Percentiles rank a stretch among this genome's conserved stretches.
Conservation (phyloP, 2,329 filamentous ascomycete genomes). For the Pseudogymnoascus sp. region DNA sequence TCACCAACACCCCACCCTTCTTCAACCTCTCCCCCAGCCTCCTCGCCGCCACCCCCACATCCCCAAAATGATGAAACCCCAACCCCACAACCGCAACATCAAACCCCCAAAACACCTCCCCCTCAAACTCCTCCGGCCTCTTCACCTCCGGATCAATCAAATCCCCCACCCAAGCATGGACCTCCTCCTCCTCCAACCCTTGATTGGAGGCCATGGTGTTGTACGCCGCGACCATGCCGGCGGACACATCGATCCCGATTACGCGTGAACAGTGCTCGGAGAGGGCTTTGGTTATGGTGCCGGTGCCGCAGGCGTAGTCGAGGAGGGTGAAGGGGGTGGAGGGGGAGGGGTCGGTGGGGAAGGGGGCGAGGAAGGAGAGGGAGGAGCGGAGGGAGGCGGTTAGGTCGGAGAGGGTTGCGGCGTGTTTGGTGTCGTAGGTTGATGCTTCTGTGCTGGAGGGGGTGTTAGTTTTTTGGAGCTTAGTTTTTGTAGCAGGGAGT, state of each 20-base stretch:
- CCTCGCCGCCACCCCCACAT: conserved; percentile 51
- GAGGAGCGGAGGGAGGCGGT: background rate
- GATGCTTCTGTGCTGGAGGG: conserved; percentile 40
- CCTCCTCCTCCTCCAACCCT: conserved; percentile 43
- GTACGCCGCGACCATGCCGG: conserved; percentile 61
- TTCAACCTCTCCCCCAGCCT: conserved; percentile 54
- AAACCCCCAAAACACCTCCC: conserved; percentile 58
- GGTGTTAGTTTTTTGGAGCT: background rate
- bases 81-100: conserved; percentile 57
- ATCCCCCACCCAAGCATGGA: conserved; percentile 51
- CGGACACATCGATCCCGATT: conserved; percentile 61
- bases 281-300: conserved; percentile 42
- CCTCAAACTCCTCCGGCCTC: conserved; percentile 47
- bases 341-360: background rate
- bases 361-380: background rate
- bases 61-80: conserved; percentile 60
- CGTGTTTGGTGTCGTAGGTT: conserved; percentile 49
- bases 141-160: conserved; percentile 40
- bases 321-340: conserved; percentile 43
- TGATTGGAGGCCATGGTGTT: conserved; percentile 52
- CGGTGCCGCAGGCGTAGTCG: conserved; percentile 72
- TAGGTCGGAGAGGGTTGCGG: conserved; percentile 44
- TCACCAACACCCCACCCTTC: conserved; percentile 57
- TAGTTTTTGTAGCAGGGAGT: too few relatives aligned
- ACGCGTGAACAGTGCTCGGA: conserved; percentile 54